These are phyloP conservation scores for Saccharomycopsis sp. DNA, from an alignment of 805 yeast genomes.

Conservation along the genomic window DNA sequence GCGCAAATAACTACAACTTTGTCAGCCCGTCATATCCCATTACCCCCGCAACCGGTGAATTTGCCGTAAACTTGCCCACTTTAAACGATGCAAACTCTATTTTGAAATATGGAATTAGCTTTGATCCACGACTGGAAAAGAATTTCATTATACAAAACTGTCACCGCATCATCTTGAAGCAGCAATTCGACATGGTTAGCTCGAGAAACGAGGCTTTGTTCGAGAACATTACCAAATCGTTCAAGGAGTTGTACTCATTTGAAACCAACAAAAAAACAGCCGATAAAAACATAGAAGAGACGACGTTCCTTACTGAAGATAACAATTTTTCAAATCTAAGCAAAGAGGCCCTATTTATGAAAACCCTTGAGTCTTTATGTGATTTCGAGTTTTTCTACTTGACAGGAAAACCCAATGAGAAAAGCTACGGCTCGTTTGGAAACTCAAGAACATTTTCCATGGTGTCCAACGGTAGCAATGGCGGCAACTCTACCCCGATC, in stretches of 20 bases:
- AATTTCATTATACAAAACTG: slow-evolving; percentile 15
- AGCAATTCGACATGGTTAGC: slow-evolving; percentile 15
- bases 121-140: slow-evolving; percentile 4
- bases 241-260: slow-evolving; percentile 5
- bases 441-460: neutral
- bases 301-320: neutral
- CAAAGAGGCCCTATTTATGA: too few species aligned
- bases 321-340: too few species aligned
- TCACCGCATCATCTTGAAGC: slow-evolving; percentile 11
- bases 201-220: slow-evolving; percentile 15
- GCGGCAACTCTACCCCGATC: neutral
- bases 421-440: neutral
- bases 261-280: slow-evolving; percentile 4
- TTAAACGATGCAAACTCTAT: too few species aligned
- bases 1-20: too few species aligned
- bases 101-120: slow-evolving; percentile 16
- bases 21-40: too few species aligned
- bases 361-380: neutral
- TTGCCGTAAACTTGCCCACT: too few species aligned
- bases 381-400: neutral
- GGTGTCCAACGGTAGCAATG: neutral
- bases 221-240: slow-evolving; percentile 10
- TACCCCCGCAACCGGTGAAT: too few species aligned
- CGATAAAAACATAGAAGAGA: neutral
- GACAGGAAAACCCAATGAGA: neutral